These are phyloP conservation scores for Coemansia umbellata DNA, from an alignment of 192 early-diverging fungal species.

Conservation along the genomic window DNA sequence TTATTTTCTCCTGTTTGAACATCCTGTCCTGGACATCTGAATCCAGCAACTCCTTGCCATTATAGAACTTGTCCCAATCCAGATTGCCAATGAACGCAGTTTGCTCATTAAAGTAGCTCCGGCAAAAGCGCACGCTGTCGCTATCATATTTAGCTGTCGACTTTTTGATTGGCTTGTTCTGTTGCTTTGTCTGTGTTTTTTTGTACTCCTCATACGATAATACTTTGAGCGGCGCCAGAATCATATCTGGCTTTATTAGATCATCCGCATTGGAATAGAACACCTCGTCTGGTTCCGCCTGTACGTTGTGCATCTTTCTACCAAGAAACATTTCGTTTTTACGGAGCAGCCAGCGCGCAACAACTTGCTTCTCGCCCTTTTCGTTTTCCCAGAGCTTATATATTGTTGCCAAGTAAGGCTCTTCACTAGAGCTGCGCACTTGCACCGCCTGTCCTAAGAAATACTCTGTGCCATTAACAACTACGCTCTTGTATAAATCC, in stretches of 20 bases:
- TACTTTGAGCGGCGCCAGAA: conserved; percentile 32
- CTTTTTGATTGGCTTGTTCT: background rate
- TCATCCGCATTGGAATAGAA: conserved; percentile 54
- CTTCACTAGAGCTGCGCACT: conserved; percentile 32
- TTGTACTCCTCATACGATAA: conserved; percentile 12
- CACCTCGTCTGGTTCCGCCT: conserved; percentile 25
- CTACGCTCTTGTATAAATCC: conserved; percentile 28
- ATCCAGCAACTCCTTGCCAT: conserved; percentile 11
- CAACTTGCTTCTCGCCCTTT: conserved; percentile 37
- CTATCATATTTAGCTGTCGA: background rate
- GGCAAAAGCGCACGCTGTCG: conserved; percentile 20
- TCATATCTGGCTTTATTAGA: conserved; percentile 33
- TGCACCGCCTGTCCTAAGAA: conserved; percentile 38
- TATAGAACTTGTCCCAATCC: conserved; percentile 47
- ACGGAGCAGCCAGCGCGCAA: conserved; percentile 58
- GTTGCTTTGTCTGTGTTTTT: background rate
- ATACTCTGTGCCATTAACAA: conserved; percentile 49
- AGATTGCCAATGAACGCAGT: conserved; percentile 30
- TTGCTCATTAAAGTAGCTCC: conserved; percentile 44
- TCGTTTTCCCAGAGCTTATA: conserved; percentile 58
- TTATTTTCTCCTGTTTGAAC: conserved; percentile 14
- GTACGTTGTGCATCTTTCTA: conserved; percentile 4
- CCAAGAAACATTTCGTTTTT: conserved; percentile 24
- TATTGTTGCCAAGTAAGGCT: conserved; percentile 53
- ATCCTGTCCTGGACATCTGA: conserved; percentile 10